These are phyloP conservation scores for Termitomyces sp. DNA, from an alignment of 768 basidiomycete genomes.

Conservation along the genomic window DNA sequence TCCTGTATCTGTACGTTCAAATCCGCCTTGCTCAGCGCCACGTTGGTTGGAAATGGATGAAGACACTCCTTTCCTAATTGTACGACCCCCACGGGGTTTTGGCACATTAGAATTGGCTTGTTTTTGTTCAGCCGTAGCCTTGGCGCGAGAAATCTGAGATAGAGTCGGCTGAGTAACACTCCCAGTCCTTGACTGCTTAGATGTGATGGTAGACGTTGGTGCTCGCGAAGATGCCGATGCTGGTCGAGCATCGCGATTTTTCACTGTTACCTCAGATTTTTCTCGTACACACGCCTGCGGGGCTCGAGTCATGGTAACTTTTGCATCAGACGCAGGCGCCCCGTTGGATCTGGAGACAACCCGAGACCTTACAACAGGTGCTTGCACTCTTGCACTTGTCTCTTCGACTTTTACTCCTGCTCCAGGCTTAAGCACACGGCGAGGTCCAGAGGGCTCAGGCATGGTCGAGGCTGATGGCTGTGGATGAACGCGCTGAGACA, in stretches of 20 bases:
- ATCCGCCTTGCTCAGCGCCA: neutral
- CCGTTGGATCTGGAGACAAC: neutral
- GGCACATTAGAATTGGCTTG: neutral
- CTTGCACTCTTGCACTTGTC: neutral
- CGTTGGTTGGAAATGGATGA: neutral
- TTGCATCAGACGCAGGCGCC: neutral
- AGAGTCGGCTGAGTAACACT: constrained; percentile 21
- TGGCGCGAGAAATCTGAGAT: constrained; percentile 21
- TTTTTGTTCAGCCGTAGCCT: constrained; percentile 13
- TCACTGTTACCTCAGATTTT: constrained; percentile 2
- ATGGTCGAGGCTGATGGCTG: neutral
- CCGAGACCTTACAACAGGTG: constrained; percentile 2
- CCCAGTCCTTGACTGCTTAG: constrained; percentile 6
- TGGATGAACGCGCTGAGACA: constrained; percentile 4
- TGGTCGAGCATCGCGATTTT: neutral
- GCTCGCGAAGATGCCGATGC: neutral
- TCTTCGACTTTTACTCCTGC: neutral
- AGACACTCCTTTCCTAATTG: neutral
- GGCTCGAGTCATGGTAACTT: neutral
- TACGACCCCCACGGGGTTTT: constrained; percentile 11
- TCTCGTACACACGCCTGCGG: neutral
- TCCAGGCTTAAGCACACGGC: constrained; percentile 9
- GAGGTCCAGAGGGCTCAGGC: constrained; percentile 9
- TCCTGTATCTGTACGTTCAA: constrained; percentile 5
- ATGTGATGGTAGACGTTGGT: neutral